Base-by-base conservation (phyloP, 352 stramenopile genomes). In the Phytophthora capsici region DNA sequence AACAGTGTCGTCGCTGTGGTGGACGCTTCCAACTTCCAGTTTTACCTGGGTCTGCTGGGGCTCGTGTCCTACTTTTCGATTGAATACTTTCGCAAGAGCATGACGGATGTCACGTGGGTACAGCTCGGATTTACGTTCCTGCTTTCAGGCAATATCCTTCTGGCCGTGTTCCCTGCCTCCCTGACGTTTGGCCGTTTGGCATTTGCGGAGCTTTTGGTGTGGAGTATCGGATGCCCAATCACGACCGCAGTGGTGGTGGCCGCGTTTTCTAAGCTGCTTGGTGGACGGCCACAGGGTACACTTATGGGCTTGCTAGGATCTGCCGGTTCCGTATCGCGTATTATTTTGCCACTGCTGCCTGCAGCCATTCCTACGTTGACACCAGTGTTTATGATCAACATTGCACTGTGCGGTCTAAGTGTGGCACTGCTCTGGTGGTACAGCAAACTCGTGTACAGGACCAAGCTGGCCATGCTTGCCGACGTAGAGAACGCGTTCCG, bases 11-110 rank as follows among this genome's bases (percentile, higher is more conserved):
- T 49, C 9, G 73, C 84, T 6, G 81, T 94, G 19, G 71, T 89
- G 20, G 68, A 74, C n/a, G 84, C 86, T 2, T 92, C 86, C 46
- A 91, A 90, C 47, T 94, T 93, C 58, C 86, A 94, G 69, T 92
- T 94, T 45, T 89, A 92, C 51, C 52, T 93, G 14, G 86, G 86
- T 17, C 41, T 91, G 25, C 60, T 94, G n/a, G 86, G 86, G 0
- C 64, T 94, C 9, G 51, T 93, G 9, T 80, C 82, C 23, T 94
- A 94, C 50, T 88, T 93, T 44, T 87, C 81, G 16, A 92, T 94
- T 22, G 86, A 94, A 45, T 85, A 80, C 47, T 91, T 91, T 57
- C 82, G 84, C 51, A 76, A 90, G 53, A 73, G 55, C 48, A 71
- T 94, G 23, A 77, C 77, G 12, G 84, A 94, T 38, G 82, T 90